phyloP scores from a whole-genome alignment of 768 basidiomycete genomes.

The Amanita molliuscula region DNA sequence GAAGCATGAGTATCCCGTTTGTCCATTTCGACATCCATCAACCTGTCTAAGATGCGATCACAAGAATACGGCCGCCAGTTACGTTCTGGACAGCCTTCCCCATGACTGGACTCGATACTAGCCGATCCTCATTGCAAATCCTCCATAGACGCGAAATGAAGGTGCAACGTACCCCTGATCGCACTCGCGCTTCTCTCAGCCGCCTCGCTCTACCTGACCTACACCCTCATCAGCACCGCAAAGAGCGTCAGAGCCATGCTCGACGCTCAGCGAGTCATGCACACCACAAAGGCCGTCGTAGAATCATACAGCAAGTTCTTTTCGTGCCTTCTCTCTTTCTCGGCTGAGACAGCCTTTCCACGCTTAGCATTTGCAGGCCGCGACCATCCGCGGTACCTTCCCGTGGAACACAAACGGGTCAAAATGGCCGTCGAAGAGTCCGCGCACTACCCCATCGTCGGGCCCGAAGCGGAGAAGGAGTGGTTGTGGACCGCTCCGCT shows the following conservation, averaged over 20 bases:
- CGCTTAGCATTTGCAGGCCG: conserved; percentile 16
- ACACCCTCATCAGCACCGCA: conserved; percentile 14
- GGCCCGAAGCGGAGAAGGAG: conserved; percentile 17
- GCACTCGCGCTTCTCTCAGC: conserved; percentile 10
- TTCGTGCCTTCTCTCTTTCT: not conserved
- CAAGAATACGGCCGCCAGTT: no score
- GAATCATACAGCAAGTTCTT: conserved; percentile 15
- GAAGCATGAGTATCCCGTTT: no score
- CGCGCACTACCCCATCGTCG: conserved; percentile 16
- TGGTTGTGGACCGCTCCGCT: conserved; percentile 20
- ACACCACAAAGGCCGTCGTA: conserved; percentile 9
- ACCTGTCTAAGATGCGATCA: no score
- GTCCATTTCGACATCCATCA: no score
- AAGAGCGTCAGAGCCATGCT: conserved; percentile 14
- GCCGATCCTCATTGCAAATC: not conserved
- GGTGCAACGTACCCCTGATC: conserved; percentile 12
- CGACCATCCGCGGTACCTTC: conserved; percentile 19
- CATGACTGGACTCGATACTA: not conserved
- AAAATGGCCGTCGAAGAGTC: conserved; percentile 20
- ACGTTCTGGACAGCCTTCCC: no score
- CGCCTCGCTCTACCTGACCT: conserved; percentile 18
- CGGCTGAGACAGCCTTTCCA: not conserved
- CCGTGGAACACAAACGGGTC: conserved; percentile 16
- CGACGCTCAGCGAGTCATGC: conserved; percentile 10
- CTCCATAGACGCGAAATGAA: not conserved